phyloP scores from a whole-genome alignment of 768 basidiomycete genomes.

The Tulasnella sp. region DNA sequence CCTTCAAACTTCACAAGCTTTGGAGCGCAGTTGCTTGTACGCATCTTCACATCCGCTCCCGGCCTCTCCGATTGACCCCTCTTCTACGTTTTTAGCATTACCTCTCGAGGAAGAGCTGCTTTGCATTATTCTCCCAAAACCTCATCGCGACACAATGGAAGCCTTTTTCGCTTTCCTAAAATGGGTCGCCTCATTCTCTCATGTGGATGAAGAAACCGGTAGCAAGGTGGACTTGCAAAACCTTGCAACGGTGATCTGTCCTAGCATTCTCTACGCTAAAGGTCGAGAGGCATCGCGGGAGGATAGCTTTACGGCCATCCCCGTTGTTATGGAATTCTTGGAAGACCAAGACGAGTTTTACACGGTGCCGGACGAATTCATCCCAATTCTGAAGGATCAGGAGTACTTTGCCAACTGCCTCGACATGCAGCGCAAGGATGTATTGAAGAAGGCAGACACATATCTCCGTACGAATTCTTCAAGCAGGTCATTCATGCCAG shows the following conservation, averaged over 20 bases:
- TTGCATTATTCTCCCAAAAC: constrained; percentile 81
- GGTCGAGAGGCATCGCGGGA: constrained; percentile 82
- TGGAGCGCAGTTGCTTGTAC: constrained; percentile 84
- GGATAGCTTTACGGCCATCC: constrained; percentile 87
- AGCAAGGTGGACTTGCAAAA: constrained; percentile 98
- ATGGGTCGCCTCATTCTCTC: constrained; percentile 99
- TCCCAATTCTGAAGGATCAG: constrained; percentile 81
- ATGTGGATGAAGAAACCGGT: constrained; percentile 94
- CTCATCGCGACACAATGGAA: constrained; percentile 97
- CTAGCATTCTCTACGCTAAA: constrained; percentile 88
- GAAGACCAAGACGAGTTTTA: constrained; percentile 96
- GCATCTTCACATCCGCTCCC: constrained; percentile 38
- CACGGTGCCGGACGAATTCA: constrained; percentile 87
- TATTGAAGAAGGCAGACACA: constrained; percentile 92
- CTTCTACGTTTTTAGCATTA: constrained; percentile 50
- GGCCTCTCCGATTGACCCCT: constrained; percentile 10
- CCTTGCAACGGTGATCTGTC: constrained; percentile 93
- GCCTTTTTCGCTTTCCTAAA: constrained; percentile 97
- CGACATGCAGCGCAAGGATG: constrained; percentile 91
- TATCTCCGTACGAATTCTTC: constrained; percentile 49
- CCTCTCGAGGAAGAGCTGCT: constrained; percentile 74
- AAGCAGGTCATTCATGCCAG: neutral
- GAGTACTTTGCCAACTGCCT: constrained; percentile 85
- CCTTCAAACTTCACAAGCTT: constrained; percentile 85
- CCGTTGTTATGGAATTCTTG: constrained; percentile 77